phyloP scores from a whole-genome alignment of 495 filamentous ascomycete species.

The Neurospora sp. region DNA sequence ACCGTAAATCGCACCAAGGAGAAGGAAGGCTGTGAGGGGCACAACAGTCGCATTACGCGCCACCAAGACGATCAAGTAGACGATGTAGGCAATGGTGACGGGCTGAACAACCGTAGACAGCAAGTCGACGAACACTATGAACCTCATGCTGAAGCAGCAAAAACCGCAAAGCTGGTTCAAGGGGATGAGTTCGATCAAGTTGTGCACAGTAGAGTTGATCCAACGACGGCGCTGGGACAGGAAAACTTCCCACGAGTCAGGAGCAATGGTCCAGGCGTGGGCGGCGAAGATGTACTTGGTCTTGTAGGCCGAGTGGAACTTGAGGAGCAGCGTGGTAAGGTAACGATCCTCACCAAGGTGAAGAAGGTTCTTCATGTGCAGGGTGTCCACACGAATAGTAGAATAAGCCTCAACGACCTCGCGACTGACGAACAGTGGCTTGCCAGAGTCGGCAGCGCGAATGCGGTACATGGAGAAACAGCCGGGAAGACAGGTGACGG shows the following conservation, averaged over 20 bases:
- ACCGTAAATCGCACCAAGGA: slow-evolving; percentile 92
- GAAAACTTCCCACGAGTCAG: slow-evolving; percentile 88
- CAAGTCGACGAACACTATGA: slow-evolving; percentile 91
- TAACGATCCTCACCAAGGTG: slow-evolving; percentile 95
- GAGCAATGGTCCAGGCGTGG: slow-evolving; percentile 92
- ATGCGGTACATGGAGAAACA: slow-evolving; percentile 99
- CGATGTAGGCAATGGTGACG: slow-evolving; percentile 83
- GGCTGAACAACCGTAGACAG: slow-evolving; percentile 87
- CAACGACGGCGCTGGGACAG: slow-evolving; percentile 95
- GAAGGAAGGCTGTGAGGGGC: slow-evolving; percentile 75
- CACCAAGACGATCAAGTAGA: slow-evolving; percentile 76
- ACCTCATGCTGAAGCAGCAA: slow-evolving; percentile 99
- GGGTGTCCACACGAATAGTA: slow-evolving; percentile 89
- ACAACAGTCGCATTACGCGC: slow-evolving; percentile 48
- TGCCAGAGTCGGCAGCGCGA: slow-evolving; percentile 84
- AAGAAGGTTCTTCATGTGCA: slow-evolving; percentile 98
- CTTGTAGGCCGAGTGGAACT: slow-evolving; percentile 87
- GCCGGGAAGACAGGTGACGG: slow-evolving; percentile 92
- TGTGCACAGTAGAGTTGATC: slow-evolving; percentile 99
- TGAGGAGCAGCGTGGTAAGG: slow-evolving; percentile 87
- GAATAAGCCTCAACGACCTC: slow-evolving; percentile 81
- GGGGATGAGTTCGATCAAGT: slow-evolving; percentile 90
- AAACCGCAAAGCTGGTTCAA: slow-evolving; percentile 93
- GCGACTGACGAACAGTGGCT: slow-evolving; percentile 88
- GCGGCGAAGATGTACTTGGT: slow-evolving; percentile 92